phyloP scores from a whole-genome alignment of 2,329 filamentous ascomycete species.

The Penicillium crustosum region DNA sequence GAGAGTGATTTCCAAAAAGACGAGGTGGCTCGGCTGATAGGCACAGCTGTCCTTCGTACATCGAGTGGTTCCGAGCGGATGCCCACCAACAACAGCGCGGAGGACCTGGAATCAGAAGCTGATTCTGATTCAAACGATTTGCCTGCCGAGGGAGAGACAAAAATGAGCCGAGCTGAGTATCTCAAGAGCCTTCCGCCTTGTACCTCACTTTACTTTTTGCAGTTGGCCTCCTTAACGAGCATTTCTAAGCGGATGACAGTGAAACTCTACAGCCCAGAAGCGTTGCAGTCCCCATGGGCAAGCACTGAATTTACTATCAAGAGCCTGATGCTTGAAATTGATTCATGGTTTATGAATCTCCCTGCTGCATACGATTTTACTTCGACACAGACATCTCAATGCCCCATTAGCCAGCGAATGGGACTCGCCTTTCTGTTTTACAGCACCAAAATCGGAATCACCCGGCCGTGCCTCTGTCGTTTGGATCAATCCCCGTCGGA shows the following conservation, averaged over 20 bases:
- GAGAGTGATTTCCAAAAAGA: slow-evolving; percentile 42
- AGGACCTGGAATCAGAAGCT: slow-evolving; percentile 22
- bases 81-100: slow-evolving; percentile 22
- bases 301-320: slow-evolving; percentile 41
- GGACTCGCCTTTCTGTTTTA: slow-evolving; percentile 46
- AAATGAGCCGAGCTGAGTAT: slow-evolving; percentile 33
- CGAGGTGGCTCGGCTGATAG: slow-evolving; percentile 26
- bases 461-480: slow-evolving; percentile 46
- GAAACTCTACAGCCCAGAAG: slow-evolving; percentile 43
- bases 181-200: slow-evolving; percentile 39
- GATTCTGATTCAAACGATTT: slow-evolving; percentile 24
- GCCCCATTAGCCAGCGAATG: slow-evolving; percentile 38
- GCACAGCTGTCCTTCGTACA: slow-evolving; percentile 24
- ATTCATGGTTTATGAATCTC: slow-evolving; percentile 43
- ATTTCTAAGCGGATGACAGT: slow-evolving; percentile 41
- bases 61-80: slow-evolving; percentile 24
- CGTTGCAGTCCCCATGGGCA: slow-evolving; percentile 37
- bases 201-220: slow-evolving; percentile 44
- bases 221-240: slow-evolving; percentile 38
- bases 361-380: slow-evolving; percentile 43
- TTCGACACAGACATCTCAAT: slow-evolving; percentile 37
- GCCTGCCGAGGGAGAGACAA: slow-evolving; percentile 16
- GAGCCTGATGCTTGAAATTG: slow-evolving; percentile 39
- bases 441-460: slow-evolving; percentile 45
- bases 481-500: slow-evolving; percentile 36